Percentiles rank a stretch among this genome's conserved stretches.
phyloP scores from a whole-genome alignment of 106 monocot genomes.

The Posidonia australis region DNA sequence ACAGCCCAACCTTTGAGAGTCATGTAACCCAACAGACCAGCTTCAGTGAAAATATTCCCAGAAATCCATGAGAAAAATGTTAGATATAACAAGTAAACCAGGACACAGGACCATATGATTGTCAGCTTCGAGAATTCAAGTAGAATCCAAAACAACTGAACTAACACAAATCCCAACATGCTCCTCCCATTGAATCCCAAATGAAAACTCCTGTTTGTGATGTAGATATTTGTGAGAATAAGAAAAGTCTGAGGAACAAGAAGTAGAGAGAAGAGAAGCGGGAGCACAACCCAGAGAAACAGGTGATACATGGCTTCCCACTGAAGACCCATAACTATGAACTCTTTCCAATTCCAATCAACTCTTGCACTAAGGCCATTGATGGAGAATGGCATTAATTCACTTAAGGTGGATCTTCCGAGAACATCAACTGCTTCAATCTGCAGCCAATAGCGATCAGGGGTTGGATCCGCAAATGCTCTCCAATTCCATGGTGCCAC shows the following conservation, averaged over 20 bases:
- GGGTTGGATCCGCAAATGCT: conserved; percentile 74
- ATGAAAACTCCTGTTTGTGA: conserved; percentile 17
- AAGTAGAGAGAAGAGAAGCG: conserved; percentile 47
- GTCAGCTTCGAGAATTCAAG: conserved; percentile 56
- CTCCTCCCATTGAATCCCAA: conserved; percentile 16
- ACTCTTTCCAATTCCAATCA: conserved; percentile 86
- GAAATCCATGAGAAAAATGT: conserved; percentile 75
- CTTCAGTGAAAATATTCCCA: conserved; percentile 62
- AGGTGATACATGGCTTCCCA: conserved; percentile 56
- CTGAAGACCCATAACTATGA: conserved; percentile 79
- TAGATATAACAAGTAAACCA: conserved; percentile 58
- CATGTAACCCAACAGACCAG: conserved; percentile 41
- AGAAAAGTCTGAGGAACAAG: conserved; percentile 46
- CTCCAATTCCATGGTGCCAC: conserved; percentile 76
- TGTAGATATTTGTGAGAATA: conserved; percentile 25
- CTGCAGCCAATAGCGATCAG: conserved; percentile 75
- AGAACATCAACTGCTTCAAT: conserved; percentile 65
- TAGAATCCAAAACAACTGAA: conserved; percentile 34
- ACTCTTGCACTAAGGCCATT: conserved; percentile 56
- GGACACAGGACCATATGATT: conserved; percentile 42
- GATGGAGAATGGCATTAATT: conserved; percentile 76
- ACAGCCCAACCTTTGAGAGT: conserved; percentile 64
- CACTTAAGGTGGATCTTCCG: conserved; percentile 48
- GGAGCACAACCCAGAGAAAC: conserved; percentile 33
- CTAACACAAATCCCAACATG: conserved; percentile 7